Evolutionary conservation across 192 early-diverging fungal genomes (phyloP).

Genomic region (Rhizoclosmatium globosum): DNA sequence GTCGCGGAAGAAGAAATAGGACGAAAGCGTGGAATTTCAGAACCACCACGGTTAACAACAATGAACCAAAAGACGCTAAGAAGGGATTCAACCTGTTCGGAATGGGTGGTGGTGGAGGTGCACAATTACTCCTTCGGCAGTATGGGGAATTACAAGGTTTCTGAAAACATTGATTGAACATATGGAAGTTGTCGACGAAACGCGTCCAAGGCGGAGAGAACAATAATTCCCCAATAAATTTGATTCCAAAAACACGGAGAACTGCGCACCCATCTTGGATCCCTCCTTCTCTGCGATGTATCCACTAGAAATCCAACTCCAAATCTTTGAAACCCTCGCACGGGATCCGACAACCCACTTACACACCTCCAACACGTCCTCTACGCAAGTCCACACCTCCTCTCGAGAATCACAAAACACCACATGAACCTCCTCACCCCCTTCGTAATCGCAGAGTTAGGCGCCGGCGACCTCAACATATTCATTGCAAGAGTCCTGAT

Average conservation of each 20-base stretch:
- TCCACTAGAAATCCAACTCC: constrained; percentile 1
- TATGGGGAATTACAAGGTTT: not conserved
- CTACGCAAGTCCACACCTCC: not conserved
- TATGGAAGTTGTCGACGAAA: not conserved
- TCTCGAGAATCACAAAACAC: not conserved
- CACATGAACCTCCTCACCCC: not conserved
- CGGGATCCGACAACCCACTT: not conserved
- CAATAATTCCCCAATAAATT: too few relatives aligned
- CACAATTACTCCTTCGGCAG: not conserved
- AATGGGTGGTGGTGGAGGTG: not conserved
- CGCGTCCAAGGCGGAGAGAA: too few relatives aligned
- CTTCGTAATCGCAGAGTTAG: too few relatives aligned
- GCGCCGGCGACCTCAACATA: too few relatives aligned
- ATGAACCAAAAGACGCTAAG: not conserved
- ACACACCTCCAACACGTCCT: not conserved
- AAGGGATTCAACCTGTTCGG: not conserved
- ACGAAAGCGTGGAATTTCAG: not conserved
- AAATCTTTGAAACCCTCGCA: constrained; percentile 1
- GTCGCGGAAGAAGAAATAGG: not conserved
- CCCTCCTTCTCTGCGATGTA: too few relatives aligned
- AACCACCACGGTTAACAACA: not conserved
- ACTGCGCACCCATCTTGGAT: too few relatives aligned
- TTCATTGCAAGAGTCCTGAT: too few relatives aligned
- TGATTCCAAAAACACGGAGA: too few relatives aligned
- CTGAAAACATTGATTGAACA: constrained; percentile 1